phyloP scores from a whole-genome alignment of 768 basidiomycete genomes.

The Trametes gibbosa region DNA sequence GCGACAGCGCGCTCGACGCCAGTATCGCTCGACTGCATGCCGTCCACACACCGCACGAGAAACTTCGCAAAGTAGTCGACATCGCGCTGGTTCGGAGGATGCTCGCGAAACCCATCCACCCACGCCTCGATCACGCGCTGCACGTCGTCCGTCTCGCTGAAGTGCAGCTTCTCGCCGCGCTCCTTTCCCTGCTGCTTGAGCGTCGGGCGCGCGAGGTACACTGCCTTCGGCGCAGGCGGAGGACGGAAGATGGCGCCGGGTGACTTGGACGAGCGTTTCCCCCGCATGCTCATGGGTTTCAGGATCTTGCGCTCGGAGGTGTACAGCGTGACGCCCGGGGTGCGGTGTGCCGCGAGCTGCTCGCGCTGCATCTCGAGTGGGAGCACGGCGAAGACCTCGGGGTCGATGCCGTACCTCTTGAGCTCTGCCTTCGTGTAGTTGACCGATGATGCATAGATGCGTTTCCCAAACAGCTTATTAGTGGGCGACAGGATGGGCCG shows the following conservation, averaged over 20 bases:
- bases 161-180: slow-evolving; percentile 53
- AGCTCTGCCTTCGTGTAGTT: slow-evolving; percentile 59
- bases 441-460: slow-evolving; percentile 34
- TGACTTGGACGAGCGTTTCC: slow-evolving; percentile 21
- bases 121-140: slow-evolving; percentile 70
- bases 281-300: slow-evolving; percentile 38
- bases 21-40: slow-evolving; percentile 51
- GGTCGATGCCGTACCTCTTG: slow-evolving; percentile 65
- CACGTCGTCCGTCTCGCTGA: slow-evolving; percentile 69
- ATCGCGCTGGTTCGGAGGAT: slow-evolving; percentile 71
- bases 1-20: slow-evolving; percentile 69
- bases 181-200: slow-evolving; percentile 53
- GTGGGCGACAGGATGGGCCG: slow-evolving; percentile 37
- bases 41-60: slow-evolving; percentile 64
- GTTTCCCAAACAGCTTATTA: slow-evolving; percentile 37
- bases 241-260: slow-evolving; percentile 41
- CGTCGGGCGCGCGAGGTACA: slow-evolving; percentile 45
- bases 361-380: slow-evolving; percentile 72
- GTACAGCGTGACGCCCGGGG: slow-evolving; percentile 23
- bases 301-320: slow-evolving; percentile 43
- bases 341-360: slow-evolving; percentile 58
- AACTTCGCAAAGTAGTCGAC: slow-evolving; percentile 73
- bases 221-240: slow-evolving; percentile 55
- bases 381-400: slow-evolving; percentile 61
- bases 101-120: slow-evolving; percentile 61